phyloP scores from a whole-genome alignment of 2,329 filamentous ascomycete species.

The Biscogniauxia marginata region DNA sequence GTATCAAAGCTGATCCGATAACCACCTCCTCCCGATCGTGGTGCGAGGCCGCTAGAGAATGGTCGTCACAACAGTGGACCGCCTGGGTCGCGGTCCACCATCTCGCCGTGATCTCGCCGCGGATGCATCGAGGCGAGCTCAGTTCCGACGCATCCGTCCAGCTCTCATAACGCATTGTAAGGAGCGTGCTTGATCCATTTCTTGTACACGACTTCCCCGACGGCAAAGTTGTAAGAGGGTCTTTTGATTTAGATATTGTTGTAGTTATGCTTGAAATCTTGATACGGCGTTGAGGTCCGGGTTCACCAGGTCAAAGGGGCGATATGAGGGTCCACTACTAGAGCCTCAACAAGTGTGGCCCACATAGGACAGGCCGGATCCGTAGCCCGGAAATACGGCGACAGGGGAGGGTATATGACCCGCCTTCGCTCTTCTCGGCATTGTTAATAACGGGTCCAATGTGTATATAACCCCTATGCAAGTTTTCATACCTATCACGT shows the following conservation, averaged over 20 bases:
- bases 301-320: background rate
- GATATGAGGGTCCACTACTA: background rate
- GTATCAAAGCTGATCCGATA: background rate
- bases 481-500: background rate
- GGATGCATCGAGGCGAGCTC: background rate
- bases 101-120: constrained; percentile 19
- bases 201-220: background rate
- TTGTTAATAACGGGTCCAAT: background rate
- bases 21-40: background rate
- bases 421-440: background rate
- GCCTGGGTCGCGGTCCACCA: constrained; percentile 13
- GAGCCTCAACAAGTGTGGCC: background rate
- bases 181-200: background rate
- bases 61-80: constrained; percentile 1
- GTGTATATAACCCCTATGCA: background rate
- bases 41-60: background rate
- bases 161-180: background rate
- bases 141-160: background rate
- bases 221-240: background rate
- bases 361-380: background rate
- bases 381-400: background rate
- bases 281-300: background rate
- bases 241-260: background rate
- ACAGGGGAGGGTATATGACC: background rate
- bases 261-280: background rate